Percentiles rank a stretch among this genome's conserved stretches.
Conservation (phyloP, 2,329 filamentous ascomycete species). For the Alternaria arborescens region DNA sequence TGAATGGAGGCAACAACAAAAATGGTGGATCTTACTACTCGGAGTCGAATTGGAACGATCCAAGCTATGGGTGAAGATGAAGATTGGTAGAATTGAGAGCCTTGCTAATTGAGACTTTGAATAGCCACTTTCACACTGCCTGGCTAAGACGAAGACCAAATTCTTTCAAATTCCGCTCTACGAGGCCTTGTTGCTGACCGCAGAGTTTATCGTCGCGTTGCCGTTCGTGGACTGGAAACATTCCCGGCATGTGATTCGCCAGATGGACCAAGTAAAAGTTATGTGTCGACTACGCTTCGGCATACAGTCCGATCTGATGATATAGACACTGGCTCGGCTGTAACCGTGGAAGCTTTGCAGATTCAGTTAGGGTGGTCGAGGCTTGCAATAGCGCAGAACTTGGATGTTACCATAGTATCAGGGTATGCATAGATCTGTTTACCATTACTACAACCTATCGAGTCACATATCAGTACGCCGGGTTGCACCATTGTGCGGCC, state of each 20-base stretch:
- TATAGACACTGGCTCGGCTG: background rate
- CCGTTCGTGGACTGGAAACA: background rate
- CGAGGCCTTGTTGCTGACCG: background rate
- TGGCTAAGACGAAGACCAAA: slow-evolving; percentile 12
- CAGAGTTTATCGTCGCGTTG: background rate
- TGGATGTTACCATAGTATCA: slow-evolving; percentile 13
- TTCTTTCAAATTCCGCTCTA: slow-evolving; percentile 7
- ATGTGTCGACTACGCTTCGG: background rate
- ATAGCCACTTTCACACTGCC: slow-evolving; percentile 13
- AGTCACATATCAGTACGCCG: background rate
- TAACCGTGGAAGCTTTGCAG: background rate
- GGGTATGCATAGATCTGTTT: slow-evolving; percentile 11
- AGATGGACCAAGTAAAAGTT: background rate
- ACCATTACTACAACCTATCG: slow-evolving; percentile 1
- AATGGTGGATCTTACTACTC: slow-evolving; percentile 43
- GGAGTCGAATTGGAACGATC: slow-evolving; percentile 45
- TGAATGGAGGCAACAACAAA: slow-evolving; percentile 52
- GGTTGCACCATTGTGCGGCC: background rate
- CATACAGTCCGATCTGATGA: background rate
- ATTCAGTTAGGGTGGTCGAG: background rate
- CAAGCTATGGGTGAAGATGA: slow-evolving; percentile 43
- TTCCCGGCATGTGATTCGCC: background rate
- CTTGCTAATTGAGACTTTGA: slow-evolving; percentile 13
- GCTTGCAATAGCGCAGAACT: background rate
- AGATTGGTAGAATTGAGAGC: background rate